Evolutionary conservation across 495 filamentous ascomycete species (phyloP).

Genomic region (Cercophora sp.): DNA sequence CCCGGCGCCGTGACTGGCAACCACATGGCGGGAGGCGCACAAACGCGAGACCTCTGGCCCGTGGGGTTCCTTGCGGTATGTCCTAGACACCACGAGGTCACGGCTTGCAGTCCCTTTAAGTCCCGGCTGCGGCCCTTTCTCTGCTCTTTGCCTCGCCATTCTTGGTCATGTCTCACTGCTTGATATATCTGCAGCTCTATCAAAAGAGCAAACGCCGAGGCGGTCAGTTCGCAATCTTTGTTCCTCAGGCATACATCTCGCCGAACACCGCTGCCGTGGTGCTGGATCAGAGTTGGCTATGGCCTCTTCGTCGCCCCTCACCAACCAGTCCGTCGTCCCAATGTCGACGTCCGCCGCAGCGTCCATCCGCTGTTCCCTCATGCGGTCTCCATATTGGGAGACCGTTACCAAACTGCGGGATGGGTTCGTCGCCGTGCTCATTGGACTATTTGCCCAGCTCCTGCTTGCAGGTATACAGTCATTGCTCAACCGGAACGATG

Average conservation of each 20-base stretch:
- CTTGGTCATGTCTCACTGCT: constrained; percentile 30
- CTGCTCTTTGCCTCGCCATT: not conserved
- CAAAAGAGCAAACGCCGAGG: constrained; percentile 20
- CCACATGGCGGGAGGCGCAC: constrained; percentile 28
- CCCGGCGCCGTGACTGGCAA: constrained; percentile 12
- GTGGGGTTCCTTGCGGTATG: constrained; percentile 10
- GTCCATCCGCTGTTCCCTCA: not conserved
- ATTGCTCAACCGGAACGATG: constrained; percentile 11
- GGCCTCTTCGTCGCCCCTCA: not conserved
- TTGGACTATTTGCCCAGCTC: constrained; percentile 23
- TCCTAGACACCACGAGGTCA: constrained; percentile 31
- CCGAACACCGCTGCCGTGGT: constrained; percentile 19
- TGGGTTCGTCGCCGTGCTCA: constrained; percentile 17
- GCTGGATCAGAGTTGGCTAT: constrained; percentile 12
- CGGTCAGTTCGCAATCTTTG: not conserved
- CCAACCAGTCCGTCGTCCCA: not conserved
- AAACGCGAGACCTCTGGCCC: constrained; percentile 23
- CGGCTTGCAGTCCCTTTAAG: constrained; percentile 25
- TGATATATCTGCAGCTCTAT: constrained; percentile 18
- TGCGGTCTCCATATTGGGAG: not conserved
- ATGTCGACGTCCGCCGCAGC: not conserved
- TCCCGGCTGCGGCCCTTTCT: constrained; percentile 22
- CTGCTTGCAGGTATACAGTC: constrained; percentile 25
- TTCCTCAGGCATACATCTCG: constrained; percentile 1
- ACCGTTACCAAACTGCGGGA: constrained; percentile 6